Evolutionary conservation across 129 eudicot species (phyloP).

Genomic region (Saussurea involucrata): DNA sequence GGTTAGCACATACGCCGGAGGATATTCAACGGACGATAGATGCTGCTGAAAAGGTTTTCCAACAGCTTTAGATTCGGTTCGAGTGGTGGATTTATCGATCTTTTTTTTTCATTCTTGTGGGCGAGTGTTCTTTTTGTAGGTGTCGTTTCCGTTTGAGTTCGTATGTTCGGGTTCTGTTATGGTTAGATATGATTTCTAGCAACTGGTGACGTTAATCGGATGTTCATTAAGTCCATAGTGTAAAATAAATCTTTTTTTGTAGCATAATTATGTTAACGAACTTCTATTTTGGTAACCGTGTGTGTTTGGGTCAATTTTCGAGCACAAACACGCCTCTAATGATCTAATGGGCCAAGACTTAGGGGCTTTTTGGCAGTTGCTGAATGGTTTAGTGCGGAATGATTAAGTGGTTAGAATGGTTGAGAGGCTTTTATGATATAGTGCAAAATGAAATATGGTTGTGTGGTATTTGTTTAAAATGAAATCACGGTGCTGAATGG

Average conservation of each 20-base stretch:
- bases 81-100: background rate
- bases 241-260: background rate
- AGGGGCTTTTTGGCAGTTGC: no score
- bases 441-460: no score
- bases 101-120: background rate
- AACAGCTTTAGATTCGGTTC: slow-evolving; percentile 35
- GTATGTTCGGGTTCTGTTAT: background rate
- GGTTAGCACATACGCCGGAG: slow-evolving; percentile 68
- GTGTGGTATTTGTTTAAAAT: no score
- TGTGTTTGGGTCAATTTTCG: no score
- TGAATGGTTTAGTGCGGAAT: no score
- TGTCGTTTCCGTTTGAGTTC: background rate
- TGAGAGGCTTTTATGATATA: no score
- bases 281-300: no score
- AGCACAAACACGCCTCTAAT: no score
- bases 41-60: slow-evolving; percentile 81
- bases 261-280: background rate
- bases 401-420: no score
- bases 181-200: background rate
- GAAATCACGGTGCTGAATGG: no score
- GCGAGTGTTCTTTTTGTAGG: slow-evolving; percentile 22
- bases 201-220: background rate
- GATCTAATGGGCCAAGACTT: no score
- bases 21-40: slow-evolving; percentile 78
- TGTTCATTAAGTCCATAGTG: background rate